phyloP scores from a whole-genome alignment of 768 basidiomycete species.

The Leccinellum albellum region DNA sequence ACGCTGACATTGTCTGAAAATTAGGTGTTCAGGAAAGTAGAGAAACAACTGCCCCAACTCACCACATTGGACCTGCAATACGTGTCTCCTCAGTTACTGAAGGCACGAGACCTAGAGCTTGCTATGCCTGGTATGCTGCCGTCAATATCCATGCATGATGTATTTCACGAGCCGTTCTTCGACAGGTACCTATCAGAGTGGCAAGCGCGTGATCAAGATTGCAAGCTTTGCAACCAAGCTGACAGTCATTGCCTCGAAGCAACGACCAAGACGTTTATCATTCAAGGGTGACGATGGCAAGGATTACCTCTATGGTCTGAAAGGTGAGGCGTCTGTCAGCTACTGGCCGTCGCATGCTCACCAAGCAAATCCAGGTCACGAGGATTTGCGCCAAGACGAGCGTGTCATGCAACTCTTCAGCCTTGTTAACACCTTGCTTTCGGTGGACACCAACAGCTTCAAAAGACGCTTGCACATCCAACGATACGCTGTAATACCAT shows the following conservation, averaged over 20 bases:
- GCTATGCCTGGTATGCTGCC: conserved; percentile 80
- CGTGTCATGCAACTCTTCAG: conserved; percentile 99
- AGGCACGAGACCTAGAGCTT: conserved; percentile 83
- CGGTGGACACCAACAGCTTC: conserved; percentile 91
- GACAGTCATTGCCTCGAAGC: conserved; percentile 93
- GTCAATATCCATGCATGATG: neutral
- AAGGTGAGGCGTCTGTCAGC: conserved; percentile 50
- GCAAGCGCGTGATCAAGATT: conserved; percentile 79
- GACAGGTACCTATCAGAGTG: conserved; percentile 87
- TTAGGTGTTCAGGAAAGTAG: conserved; percentile 93
- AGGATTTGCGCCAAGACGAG: conserved; percentile 98
- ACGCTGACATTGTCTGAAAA: neutral
- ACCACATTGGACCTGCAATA: conserved; percentile 94
- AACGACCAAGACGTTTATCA: conserved; percentile 85
- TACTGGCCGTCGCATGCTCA: neutral
- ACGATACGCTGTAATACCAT: conserved; percentile 85
- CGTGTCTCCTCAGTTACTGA: conserved; percentile 88
- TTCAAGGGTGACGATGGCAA: conserved; percentile 88
- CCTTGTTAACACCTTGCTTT: conserved; percentile 90
- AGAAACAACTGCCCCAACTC: conserved; percentile 87
- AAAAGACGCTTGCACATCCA: conserved; percentile 95
- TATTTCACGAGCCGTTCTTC: neutral
- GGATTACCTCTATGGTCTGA: conserved; percentile 89
- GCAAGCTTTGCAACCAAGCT: conserved; percentile 83
- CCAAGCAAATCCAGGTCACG: conserved; percentile 63